phyloP scores from a whole-genome alignment of 2,329 filamentous ascomycete species.

The Aureobasidium sp. region DNA sequence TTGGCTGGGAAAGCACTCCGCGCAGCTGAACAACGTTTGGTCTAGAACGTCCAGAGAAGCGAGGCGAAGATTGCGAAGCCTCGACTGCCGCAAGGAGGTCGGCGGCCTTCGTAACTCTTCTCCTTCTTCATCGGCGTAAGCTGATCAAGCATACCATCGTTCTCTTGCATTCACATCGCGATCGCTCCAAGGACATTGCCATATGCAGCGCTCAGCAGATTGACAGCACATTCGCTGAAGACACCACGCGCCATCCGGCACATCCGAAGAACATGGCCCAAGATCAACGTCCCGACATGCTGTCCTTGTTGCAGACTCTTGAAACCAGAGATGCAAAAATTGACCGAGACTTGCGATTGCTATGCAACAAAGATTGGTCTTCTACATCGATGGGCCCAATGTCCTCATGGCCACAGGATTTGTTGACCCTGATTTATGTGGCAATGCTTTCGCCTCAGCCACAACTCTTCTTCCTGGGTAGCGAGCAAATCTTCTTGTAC shows the following conservation, averaged over 20 bases:
- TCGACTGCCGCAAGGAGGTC: too few species aligned
- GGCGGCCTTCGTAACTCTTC: not conserved
- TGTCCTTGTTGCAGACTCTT: not conserved
- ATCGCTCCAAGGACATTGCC: not conserved
- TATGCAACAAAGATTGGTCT: not conserved
- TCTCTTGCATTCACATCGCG: not conserved
- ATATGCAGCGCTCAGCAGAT: not conserved
- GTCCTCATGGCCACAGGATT: constrained; percentile 9
- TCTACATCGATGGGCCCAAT: constrained; percentile 9
- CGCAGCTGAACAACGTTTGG: too few species aligned
- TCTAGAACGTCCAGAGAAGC: too few species aligned
- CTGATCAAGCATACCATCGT: not conserved
- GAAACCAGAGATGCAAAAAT: not conserved
- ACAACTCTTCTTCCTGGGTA: constrained; percentile 8
- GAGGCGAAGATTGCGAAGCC: too few species aligned
- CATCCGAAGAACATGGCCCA: not conserved
- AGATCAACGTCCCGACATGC: not conserved
- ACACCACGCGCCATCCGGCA: not conserved
- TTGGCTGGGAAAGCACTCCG: too few species aligned
- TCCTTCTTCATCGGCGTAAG: constrained; percentile 11
- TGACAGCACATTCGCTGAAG: not conserved
- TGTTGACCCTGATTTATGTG: constrained; percentile 11
- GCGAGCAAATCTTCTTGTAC: constrained; percentile 9
- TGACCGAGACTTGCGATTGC: not conserved
- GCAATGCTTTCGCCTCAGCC: constrained; percentile 10